phyloP scores from a whole-genome alignment of 257 asterid genomes.

The Nicotiana tabacum region DNA sequence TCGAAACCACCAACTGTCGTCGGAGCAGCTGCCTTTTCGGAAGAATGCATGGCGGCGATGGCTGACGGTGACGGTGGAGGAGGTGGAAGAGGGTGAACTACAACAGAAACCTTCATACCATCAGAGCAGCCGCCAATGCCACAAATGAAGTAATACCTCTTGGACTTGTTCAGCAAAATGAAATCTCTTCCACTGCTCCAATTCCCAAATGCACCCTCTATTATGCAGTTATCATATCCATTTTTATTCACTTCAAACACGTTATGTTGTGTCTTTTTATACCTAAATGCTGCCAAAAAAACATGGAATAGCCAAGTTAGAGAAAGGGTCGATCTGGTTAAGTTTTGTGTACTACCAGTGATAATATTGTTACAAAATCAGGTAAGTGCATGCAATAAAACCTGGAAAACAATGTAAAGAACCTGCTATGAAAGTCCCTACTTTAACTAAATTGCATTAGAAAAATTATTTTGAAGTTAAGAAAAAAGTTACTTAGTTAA shows the following conservation, averaged over 20 bases:
- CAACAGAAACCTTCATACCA: conserved; percentile 84
- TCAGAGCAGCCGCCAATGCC: conserved; percentile 83
- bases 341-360: too few species aligned
- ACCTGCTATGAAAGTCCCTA: too few species aligned
- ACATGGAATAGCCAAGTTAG: background rate
- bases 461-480: too few species aligned
- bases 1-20: conserved; percentile 21
- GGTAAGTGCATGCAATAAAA: too few species aligned
- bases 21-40: conserved; percentile 23
- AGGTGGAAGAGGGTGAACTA: conserved; percentile 66
- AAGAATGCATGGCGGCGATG: conserved; percentile 23
- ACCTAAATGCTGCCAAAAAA: conserved; percentile 63
- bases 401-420: too few species aligned
- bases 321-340: background rate
- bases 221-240: conserved; percentile 77
- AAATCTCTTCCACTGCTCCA: conserved; percentile 92
- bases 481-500: too few species aligned
- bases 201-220: conserved; percentile 64
- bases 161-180: conserved; percentile 43
- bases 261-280: conserved; percentile 74
- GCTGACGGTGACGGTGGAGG: conserved; percentile 50
- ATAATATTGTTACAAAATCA: too few species aligned
- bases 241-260: conserved; percentile 75
- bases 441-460: too few species aligned
- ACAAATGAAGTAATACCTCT: conserved; percentile 76